Percentiles rank a stretch among this genome's conserved stretches.
Conservation (phyloP, 257 asterid species). For the Solanum raphanifolium region DNA sequence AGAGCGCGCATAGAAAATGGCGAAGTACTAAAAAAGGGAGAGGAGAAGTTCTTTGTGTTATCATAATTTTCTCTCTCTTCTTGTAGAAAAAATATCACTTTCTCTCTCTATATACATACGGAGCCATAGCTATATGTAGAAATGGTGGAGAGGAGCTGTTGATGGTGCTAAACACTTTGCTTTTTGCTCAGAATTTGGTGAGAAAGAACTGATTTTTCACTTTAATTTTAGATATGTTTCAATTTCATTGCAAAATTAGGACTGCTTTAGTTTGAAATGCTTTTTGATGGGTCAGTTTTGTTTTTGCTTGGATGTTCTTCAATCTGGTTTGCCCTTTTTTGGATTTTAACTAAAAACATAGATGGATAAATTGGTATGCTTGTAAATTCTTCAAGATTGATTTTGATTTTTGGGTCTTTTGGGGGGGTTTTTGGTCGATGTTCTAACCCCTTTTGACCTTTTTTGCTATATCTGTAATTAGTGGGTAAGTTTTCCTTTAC, state of each 20-base stretch:
- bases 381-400: not conserved
- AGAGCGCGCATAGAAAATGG: constrained; percentile 58
- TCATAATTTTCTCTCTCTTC: constrained; percentile 26
- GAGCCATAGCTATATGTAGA: not conserved
- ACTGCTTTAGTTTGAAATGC: not conserved
- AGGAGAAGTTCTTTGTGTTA: not conserved
- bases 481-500: not conserved
- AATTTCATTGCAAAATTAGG: not conserved
- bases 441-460: not conserved
- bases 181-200: not conserved
- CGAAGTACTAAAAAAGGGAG: constrained; percentile 25
- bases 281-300: not conserved
- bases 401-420: not conserved
- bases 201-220: not conserved
- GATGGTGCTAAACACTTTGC: not conserved
- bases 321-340: not conserved
- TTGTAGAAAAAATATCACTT: constrained; percentile 25
- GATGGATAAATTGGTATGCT: not conserved
- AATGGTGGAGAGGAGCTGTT: constrained; percentile 8
- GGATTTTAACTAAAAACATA: not conserved
- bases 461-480: not conserved
- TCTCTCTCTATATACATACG: not conserved
- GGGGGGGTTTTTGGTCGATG: not conserved
- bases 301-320: not conserved
- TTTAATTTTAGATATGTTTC: not conserved